A percentile compares a stretch with the other conserved stretches of the same genome.
phyloP scores from a whole-genome alignment of 2,329 filamentous ascomycete species.

The Diatrype stigma region DNA sequence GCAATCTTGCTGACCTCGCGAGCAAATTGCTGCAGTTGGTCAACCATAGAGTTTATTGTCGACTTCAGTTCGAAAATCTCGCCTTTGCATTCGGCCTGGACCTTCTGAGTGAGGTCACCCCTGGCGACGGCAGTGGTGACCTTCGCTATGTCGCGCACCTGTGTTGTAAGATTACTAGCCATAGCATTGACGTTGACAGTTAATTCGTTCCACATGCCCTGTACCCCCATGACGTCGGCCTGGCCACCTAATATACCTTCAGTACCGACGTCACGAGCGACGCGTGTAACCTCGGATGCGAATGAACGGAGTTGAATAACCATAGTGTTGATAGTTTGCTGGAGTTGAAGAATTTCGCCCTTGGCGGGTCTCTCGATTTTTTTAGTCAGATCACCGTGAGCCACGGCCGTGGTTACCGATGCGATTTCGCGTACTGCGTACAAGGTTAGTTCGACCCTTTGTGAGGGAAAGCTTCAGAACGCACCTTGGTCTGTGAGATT shows the following conservation, averaged over 20 bases:
- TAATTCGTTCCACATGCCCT: slow-evolving; percentile 85
- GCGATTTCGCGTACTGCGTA: slow-evolving; percentile 74
- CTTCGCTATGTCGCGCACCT: slow-evolving; percentile 92
- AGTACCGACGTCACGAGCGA: slow-evolving; percentile 78
- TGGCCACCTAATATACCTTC: slow-evolving; percentile 80
- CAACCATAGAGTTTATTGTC: slow-evolving; percentile 99
- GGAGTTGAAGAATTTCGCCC: slow-evolving; percentile 77
- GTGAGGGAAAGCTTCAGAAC: slow-evolving; percentile 5
- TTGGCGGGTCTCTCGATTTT: slow-evolving; percentile 78
- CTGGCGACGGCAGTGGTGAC: slow-evolving; percentile 68
- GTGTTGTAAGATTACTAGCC: slow-evolving; percentile 81
- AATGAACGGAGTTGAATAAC: slow-evolving; percentile 81
- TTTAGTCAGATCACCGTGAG: slow-evolving; percentile 77
- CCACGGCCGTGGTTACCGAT: slow-evolving; percentile 77
- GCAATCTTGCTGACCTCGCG: slow-evolving; percentile 96
- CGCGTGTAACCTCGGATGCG: slow-evolving; percentile 77
- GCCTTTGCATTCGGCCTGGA: slow-evolving; percentile 86
- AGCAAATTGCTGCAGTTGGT: slow-evolving; percentile 93
- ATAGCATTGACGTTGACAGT: slow-evolving; percentile 85
- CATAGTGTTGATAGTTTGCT: slow-evolving; percentile 88
- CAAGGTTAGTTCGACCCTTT: slow-evolving; percentile 3
- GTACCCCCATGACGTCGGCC: slow-evolving; percentile 76
- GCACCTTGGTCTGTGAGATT: slow-evolving; percentile 72
- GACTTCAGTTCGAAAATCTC: slow-evolving; percentile 94
- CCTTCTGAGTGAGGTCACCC: slow-evolving; percentile 94